Percentiles rank a stretch among this genome's conserved stretches.
Evolutionary conservation across 1,284 basidiomycete species (phyloP).

Genomic region (Termitomyces sp.): DNA sequence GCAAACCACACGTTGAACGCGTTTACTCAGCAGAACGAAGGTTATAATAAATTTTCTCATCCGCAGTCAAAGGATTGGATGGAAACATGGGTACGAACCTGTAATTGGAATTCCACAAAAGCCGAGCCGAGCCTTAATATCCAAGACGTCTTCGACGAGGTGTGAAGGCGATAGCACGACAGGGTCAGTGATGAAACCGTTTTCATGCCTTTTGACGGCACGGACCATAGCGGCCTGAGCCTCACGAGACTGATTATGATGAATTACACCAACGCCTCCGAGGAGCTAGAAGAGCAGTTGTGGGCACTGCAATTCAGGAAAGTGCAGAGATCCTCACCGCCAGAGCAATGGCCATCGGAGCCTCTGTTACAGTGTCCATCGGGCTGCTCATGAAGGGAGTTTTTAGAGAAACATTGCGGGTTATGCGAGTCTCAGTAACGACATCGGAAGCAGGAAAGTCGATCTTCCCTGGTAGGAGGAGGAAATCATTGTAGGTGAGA

Average conservation of each 20-base stretch:
- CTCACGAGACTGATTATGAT: conserved; percentile 90
- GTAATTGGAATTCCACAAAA: conserved; percentile 99
- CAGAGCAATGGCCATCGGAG: conserved; percentile 94
- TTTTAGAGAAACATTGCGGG: conserved; percentile 89
- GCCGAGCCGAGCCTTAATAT: conserved; percentile 89
- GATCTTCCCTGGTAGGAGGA: conserved; percentile 94
- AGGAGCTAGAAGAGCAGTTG: conserved; percentile 55
- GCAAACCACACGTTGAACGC: conserved; percentile 66
- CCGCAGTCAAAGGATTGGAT: conserved; percentile 22
- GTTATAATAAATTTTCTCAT: conserved; percentile 58
- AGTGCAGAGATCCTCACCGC: conserved; percentile 52
- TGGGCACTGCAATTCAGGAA: conserved; percentile 18
- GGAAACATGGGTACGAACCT: conserved; percentile 47
- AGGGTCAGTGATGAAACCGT: conserved; percentile 97
- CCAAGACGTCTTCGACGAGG: conserved; percentile 85
- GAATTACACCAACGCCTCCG: conserved; percentile 97
- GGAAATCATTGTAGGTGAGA: conserved; percentile 95
- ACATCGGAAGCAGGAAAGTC: conserved; percentile 87
- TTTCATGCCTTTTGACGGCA: conserved; percentile 97
- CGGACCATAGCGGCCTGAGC: conserved; percentile 96
- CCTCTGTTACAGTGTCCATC: conserved; percentile 99
- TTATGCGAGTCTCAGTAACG: conserved; percentile 81
- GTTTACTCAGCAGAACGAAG: conserved; percentile 89
- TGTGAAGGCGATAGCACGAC: conserved; percentile 79
- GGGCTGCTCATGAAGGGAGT: conserved; percentile 97